Conservation (phyloP, 257 asterid species). For the Eucommia ulmoides region DNA sequence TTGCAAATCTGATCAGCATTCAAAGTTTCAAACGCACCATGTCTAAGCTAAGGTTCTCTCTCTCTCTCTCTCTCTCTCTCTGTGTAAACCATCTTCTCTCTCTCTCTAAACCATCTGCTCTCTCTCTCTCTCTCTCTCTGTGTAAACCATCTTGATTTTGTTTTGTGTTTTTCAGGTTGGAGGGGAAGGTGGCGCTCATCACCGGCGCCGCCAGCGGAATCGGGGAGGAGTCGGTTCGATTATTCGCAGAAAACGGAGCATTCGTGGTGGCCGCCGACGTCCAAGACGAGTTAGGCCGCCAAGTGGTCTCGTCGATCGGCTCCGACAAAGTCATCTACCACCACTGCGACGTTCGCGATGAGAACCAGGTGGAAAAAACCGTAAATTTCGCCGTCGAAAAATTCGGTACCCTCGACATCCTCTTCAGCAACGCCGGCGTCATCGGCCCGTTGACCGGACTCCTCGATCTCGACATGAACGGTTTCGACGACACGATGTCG, state of each 20-base stretch:
- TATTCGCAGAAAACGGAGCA: conserved; percentile 48
- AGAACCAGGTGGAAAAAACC: conserved; percentile 38
- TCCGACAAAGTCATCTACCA: conserved; percentile 27
- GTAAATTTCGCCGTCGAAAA: conserved; percentile 23
- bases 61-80: background rate
- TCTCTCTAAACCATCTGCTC: background rate
- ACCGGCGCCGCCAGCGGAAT: conserved; percentile 82
- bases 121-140: no score
- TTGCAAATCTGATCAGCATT: background rate
- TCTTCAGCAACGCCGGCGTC: conserved; percentile 57
- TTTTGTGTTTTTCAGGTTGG: conserved; percentile 21
- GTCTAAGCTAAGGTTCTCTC: background rate
- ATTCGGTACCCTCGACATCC: conserved; percentile 31
- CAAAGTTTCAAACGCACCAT: background rate
- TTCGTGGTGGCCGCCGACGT: conserved; percentile 42
- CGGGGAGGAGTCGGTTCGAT: conserved; percentile 40
- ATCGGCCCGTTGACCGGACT: conserved; percentile 28
- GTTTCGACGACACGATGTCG: conserved; percentile 26
- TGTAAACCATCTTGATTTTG: background rate
- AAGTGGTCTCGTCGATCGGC: conserved; percentile 19
- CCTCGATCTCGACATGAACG: conserved; percentile 33
- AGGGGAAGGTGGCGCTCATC: conserved; percentile 56
- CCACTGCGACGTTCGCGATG: conserved; percentile 55
- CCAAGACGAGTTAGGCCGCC: conserved; percentile 35
- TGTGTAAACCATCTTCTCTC: background rate